Percentiles rank a stretch among this genome's conserved stretches.
These are phyloP conservation scores for Alternaria arborescens DNA, from an alignment of 2,329 filamentous ascomycete species.

Conservation along the genomic window DNA sequence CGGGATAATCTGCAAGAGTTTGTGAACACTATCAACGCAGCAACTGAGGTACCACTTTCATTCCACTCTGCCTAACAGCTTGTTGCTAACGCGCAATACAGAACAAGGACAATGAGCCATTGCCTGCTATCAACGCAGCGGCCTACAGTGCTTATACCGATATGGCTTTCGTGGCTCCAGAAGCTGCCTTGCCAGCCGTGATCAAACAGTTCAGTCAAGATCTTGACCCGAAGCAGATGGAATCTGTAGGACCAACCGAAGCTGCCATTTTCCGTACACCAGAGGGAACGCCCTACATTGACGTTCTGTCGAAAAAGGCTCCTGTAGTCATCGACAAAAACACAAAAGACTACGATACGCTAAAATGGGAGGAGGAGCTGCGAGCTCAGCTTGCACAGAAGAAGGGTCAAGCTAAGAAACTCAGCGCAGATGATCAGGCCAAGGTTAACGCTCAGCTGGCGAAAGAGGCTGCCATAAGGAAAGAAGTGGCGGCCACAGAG, in stretches of 20 bases:
- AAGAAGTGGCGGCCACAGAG: conserved; percentile 73
- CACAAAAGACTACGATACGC: conserved; percentile 90
- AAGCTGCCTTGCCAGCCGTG: conserved; percentile 77
- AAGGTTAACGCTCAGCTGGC: conserved; percentile 91
- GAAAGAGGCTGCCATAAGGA: conserved; percentile 83
- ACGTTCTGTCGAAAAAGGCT: conserved; percentile 86
- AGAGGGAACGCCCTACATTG: conserved; percentile 86
- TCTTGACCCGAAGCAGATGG: conserved; percentile 73
- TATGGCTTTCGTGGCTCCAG: conserved; percentile 90
- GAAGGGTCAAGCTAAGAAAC: conserved; percentile 89
- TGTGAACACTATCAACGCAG: conserved; percentile 70
- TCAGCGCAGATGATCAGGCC: conserved; percentile 84
- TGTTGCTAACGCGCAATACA: conserved; percentile 16
- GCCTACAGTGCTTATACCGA: conserved; percentile 88
- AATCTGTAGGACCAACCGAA: conserved; percentile 81
- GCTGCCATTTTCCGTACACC: conserved; percentile 92
- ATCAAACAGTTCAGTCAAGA: conserved; percentile 78
- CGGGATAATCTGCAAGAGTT: conserved; percentile 69
- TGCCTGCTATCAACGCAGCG: conserved; percentile 66
- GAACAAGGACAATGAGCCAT: conserved; percentile 33
- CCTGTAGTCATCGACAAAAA: conserved; percentile 82
- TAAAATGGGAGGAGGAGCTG: conserved; percentile 97
- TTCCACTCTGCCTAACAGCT: conserved; percentile 11
- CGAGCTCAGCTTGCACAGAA: conserved; percentile 88
- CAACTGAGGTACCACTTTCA: conserved; percentile 62